phyloP scores from a whole-genome alignment of 257 asterid species.

The Solanum etuberosum region DNA sequence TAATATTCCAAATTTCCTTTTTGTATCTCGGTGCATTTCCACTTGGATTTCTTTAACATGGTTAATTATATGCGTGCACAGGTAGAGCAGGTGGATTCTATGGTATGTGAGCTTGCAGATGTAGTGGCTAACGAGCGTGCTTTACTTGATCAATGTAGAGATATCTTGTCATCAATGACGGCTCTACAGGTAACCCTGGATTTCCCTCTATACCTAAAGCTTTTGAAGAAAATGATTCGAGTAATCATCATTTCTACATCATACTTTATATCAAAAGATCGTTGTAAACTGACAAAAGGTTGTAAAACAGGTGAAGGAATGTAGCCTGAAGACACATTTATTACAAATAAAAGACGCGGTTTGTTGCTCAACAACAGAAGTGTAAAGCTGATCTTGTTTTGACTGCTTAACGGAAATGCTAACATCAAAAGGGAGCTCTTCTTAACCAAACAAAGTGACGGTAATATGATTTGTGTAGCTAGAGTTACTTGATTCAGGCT shows the following conservation, averaged over 20 bases:
- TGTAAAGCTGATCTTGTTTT: conserved; percentile 15
- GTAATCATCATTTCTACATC: neutral
- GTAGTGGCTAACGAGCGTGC: conserved; percentile 32
- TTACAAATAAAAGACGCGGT: conserved; percentile 31
- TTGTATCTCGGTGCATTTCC: neutral
- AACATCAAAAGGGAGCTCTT: conserved; percentile 19
- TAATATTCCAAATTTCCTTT: neutral
- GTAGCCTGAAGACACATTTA: conserved; percentile 51
- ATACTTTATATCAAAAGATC: neutral
- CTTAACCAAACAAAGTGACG: neutral
- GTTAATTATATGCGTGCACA: conserved; percentile 12
- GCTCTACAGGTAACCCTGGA: conserved; percentile 45
- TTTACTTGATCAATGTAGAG: conserved; percentile 51
- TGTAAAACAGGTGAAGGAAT: conserved; percentile 39
- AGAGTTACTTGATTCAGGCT: conserved; percentile 4
- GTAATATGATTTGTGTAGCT: conserved; percentile 5
- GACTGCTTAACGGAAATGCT: conserved; percentile 21
- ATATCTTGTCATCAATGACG: conserved; percentile 34
- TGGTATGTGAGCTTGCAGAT: conserved; percentile 45
- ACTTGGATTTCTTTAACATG: neutral
- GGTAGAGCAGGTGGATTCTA: conserved; percentile 52
- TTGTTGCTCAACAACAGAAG: conserved; percentile 19
- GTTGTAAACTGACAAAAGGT: neutral
- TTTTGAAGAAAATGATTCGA: neutral
- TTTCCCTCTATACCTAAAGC: neutral